Evolutionary conservation across 352 stramenopile species (phyloP), one percentile per base, ranked within the genome.

Genomic region (Globisporangium alternatum): DNA sequence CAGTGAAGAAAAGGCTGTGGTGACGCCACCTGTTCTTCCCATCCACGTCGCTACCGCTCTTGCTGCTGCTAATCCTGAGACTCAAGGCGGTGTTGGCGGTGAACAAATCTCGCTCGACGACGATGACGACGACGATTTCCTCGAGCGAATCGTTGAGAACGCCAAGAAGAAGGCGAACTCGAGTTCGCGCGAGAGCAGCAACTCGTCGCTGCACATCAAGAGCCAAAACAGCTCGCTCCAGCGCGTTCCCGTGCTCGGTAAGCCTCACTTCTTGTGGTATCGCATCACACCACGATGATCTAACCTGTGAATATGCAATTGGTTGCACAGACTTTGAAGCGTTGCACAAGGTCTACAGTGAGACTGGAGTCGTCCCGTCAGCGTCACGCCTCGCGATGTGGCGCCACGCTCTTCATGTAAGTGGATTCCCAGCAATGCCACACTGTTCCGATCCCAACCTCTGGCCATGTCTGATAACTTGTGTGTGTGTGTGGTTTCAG

Each of bases 141-240:
- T 91, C 13, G 82, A 91, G 37, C 77, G 71, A 47, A 88, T 89
- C 49, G 71, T 90, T 15, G 65, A 80, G 56, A 79, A 81, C 10
- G 81, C 80, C 21, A 85, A 76, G 47, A 78, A 76, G 51, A 75
- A 83, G 49, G 63, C 64, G 6, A 47, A 56, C 0, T 56, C 45
- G 22, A 66, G 68, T 15, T 89, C 80, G 1, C 75, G 80, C n/a
- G 82, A 90, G 39, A 80, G 74, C 39, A 90, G 80, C 67, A 70
- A 58, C 43, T 82, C 77, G 30, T 82, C 78, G 2, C 65, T 89
- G 25, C 71, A 84, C 39, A 89, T 89, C 68, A 89, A 89, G 57
- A 89, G 82, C 65, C 82, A 88, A 43, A 67, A 54, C 60, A 68
- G 12, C 69, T 73, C 8, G 48, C 68, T 44, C 9, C 68, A 75